phyloP scores from a whole-genome alignment of 495 filamentous ascomycete species.

The Penicillium bovifimosum region DNA sequence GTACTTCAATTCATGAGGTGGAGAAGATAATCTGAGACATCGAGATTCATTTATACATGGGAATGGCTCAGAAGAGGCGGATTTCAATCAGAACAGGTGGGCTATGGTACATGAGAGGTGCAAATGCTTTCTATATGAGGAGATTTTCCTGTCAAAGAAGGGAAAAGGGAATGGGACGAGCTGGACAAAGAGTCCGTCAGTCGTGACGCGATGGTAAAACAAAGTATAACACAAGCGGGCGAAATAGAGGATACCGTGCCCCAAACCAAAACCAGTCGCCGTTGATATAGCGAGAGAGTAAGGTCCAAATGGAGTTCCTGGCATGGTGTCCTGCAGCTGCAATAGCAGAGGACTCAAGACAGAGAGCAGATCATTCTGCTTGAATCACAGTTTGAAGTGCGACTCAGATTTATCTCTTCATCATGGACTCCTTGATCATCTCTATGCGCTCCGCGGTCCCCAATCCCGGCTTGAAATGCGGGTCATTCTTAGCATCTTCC shows the following conservation, averaged over 20 bases:
- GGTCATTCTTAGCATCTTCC: conserved; percentile 36
- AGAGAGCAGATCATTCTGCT: background rate
- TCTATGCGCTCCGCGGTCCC: conserved; percentile 30
- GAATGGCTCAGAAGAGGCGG: background rate
- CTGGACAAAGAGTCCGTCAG: background rate
- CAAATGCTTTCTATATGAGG: conserved; percentile 17
- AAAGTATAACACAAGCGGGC: background rate
- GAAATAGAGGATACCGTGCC: background rate
- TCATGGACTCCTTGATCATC: conserved; percentile 28
- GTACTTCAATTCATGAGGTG: background rate
- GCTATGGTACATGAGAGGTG: conserved; percentile 22
- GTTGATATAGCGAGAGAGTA: background rate
- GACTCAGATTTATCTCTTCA: conserved; percentile 15
- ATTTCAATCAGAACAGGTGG: conserved; percentile 5
- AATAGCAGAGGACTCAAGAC: background rate
- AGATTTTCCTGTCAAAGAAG: background rate
- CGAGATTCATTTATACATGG: conserved; percentile 5
- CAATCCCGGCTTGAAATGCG: conserved; percentile 32
- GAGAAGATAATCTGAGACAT: background rate
- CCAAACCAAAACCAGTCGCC: background rate
- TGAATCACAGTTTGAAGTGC: background rate
- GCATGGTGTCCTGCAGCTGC: background rate
- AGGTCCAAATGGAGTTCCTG: background rate
- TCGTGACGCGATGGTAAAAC: background rate
- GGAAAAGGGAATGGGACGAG: background rate